Conservation (phyloP, 2,329 filamentous ascomycete species). For the Davidsoniella virescens region DNA sequence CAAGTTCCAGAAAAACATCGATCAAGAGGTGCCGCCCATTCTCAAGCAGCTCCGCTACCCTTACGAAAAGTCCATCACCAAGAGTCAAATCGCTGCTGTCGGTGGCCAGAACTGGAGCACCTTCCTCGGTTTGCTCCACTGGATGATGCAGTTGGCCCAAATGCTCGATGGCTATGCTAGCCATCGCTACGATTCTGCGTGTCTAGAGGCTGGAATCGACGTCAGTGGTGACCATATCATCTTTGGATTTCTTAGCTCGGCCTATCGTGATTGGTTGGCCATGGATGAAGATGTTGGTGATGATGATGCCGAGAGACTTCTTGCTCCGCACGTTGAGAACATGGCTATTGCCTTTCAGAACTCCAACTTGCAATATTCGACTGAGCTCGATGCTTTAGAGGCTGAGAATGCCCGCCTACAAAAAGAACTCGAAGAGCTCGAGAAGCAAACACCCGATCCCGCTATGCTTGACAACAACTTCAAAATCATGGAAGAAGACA, state of each 20-base stretch:
- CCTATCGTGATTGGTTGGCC: slow-evolving; percentile 85
- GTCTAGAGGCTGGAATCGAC: slow-evolving; percentile 73
- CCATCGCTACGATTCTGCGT: slow-evolving; percentile 79
- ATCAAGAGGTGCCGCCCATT: slow-evolving; percentile 83
- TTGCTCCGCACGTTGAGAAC: slow-evolving; percentile 67
- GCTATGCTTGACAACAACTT: slow-evolving; percentile 76
- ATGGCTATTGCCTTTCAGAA: slow-evolving; percentile 83
- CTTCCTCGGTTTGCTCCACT: slow-evolving; percentile 84
- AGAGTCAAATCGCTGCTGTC: slow-evolving; percentile 86
- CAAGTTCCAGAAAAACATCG: slow-evolving; percentile 84
- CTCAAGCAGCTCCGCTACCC: slow-evolving; percentile 90
- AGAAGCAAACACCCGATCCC: slow-evolving; percentile 72
- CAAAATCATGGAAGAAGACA: slow-evolving; percentile 88
- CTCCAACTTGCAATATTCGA: slow-evolving; percentile 68
- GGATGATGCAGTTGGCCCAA: slow-evolving; percentile 96
- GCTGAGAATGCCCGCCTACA: slow-evolving; percentile 66
- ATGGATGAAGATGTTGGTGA: slow-evolving; percentile 81
- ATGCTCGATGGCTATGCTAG: slow-evolving; percentile 75
- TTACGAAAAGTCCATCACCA: slow-evolving; percentile 88
- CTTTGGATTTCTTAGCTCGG: slow-evolving; percentile 76
- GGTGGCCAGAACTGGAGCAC: slow-evolving; percentile 95
- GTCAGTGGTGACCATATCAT: slow-evolving; percentile 83
- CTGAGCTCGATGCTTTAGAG: slow-evolving; percentile 73
- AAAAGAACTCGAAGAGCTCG: slow-evolving; percentile 76
- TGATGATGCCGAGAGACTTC: slow-evolving; percentile 61